phyloP scores from a whole-genome alignment of 2,329 filamentous ascomycete species.

The Ascochyta viciae-villosae region DNA sequence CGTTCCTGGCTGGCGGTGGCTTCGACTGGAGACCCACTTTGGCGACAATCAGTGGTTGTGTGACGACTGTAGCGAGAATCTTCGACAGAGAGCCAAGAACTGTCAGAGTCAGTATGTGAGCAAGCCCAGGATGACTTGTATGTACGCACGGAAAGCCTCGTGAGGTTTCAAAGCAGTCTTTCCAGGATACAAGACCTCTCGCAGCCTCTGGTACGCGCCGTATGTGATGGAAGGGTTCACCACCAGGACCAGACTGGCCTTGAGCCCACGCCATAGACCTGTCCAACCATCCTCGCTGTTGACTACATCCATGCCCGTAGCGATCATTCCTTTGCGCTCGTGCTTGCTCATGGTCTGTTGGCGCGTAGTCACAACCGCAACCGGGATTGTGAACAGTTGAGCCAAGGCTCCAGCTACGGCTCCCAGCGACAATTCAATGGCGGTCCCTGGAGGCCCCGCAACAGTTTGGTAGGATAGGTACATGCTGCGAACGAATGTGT shows the following conservation, averaged over 20 bases:
- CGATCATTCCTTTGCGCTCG: slow-evolving; percentile 85
- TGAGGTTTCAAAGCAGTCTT: slow-evolving; percentile 77
- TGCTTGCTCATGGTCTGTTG: slow-evolving; percentile 90
- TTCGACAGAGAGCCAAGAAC: slow-evolving; percentile 94
- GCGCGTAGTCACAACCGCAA: slow-evolving; percentile 92
- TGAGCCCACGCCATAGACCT: slow-evolving; percentile 92
- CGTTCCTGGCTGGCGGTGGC: slow-evolving; percentile 81
- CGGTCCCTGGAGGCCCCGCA: slow-evolving; percentile 73
- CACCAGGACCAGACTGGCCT: slow-evolving; percentile 93
- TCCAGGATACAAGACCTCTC: slow-evolving; percentile 77
- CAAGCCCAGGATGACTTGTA: neutral
- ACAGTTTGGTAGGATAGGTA: slow-evolving; percentile 70
- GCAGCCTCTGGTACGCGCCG: slow-evolving; percentile 90
- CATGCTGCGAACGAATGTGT: slow-evolving; percentile 82
- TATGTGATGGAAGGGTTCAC: slow-evolving; percentile 98
- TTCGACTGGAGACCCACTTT: slow-evolving; percentile 96
- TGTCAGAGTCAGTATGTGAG: slow-evolving; percentile 47
- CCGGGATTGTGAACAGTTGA: slow-evolving; percentile 94
- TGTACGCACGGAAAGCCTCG: slow-evolving; percentile 86
- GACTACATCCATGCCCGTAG: slow-evolving; percentile 87
- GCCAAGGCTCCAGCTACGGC: slow-evolving; percentile 89
- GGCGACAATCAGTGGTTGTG: slow-evolving; percentile 94
- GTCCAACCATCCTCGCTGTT: slow-evolving; percentile 87
- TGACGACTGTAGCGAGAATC: slow-evolving; percentile 85
- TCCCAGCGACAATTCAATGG: slow-evolving; percentile 82